phyloP scores from a whole-genome alignment of 768 basidiomycete genomes.

The Suillus bovinus region DNA sequence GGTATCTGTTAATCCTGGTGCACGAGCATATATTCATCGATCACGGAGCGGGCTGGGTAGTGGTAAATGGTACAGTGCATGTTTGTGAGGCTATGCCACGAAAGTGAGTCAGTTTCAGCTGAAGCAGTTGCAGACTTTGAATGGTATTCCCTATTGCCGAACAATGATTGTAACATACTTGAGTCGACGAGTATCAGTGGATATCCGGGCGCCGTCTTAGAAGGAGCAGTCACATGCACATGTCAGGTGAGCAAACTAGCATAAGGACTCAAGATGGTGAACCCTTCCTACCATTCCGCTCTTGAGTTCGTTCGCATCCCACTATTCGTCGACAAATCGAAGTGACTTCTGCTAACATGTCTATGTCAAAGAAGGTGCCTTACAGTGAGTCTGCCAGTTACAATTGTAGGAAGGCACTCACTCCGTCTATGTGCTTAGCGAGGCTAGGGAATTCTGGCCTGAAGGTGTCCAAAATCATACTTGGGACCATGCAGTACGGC shows the following conservation, averaged over 20 bases:
- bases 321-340: background rate
- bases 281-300: background rate
- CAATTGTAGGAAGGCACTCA: background rate
- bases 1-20: background rate
- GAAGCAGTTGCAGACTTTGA: background rate
- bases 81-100: background rate
- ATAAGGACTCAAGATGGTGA: background rate
- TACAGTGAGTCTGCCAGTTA: slow-evolving; percentile 29
- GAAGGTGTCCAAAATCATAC: slow-evolving; percentile 51
- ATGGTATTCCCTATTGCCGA: background rate
- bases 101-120: background rate
- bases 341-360: slow-evolving; percentile 14
- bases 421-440: slow-evolving; percentile 23
- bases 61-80: background rate
- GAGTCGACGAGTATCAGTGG: background rate
- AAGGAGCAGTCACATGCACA: slow-evolving; percentile 2
- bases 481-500: slow-evolving; percentile 51
- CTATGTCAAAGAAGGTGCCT: slow-evolving; percentile 27
- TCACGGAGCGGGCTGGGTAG: background rate
- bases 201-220: background rate
- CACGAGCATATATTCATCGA: background rate
- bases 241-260: background rate
- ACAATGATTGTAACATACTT: background rate
- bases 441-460: slow-evolving; percentile 49
- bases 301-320: background rate